Conservation (phyloP, 306 rosid genomes). For the Quercus bicolor region DNA sequence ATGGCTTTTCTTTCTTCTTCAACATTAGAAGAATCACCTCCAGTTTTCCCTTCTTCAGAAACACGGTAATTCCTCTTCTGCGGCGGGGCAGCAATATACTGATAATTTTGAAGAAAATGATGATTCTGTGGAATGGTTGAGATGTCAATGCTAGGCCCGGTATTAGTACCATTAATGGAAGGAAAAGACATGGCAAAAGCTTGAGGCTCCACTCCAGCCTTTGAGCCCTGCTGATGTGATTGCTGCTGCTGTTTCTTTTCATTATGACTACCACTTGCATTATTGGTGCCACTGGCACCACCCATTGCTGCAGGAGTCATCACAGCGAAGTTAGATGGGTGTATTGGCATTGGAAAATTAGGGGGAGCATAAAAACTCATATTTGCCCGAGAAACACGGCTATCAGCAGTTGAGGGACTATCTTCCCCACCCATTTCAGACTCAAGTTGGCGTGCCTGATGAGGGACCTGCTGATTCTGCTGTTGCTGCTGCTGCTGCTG, state of each 20-base stretch:
- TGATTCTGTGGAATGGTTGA: conserved; percentile 64
- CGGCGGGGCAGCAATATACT: conserved; percentile 54
- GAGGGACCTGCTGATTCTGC: conserved; percentile 54
- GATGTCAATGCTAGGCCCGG: conserved; percentile 64
- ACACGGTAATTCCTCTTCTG: conserved; percentile 59
- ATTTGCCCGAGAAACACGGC: conserved; percentile 51
- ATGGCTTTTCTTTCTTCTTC: conserved; percentile 74
- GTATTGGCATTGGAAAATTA: conserved; percentile 73
- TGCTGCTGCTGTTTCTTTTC: conserved; percentile 62
- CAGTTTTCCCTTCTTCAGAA: conserved; percentile 62
- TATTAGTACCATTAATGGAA: conserved; percentile 56
- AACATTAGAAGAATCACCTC: conserved; percentile 47
- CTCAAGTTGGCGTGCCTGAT: conserved; percentile 65
- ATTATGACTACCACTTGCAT: conserved; percentile 41
- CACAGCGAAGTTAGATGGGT: conserved; percentile 61
- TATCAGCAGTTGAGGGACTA: conserved; percentile 83
- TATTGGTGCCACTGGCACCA: conserved; percentile 21
- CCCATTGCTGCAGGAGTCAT: conserved; percentile 60
- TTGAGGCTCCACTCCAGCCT: conserved; percentile 56
- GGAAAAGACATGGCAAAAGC: conserved; percentile 80
- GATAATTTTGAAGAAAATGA: conserved; percentile 54
- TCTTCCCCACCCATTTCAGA: conserved; percentile 80
- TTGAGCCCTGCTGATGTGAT: conserved; percentile 54
- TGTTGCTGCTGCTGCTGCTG: conserved; percentile 46
- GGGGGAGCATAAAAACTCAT: conserved; percentile 76